Conservation (phyloP, 768 basidiomycete genomes). For the Macrolepiota albuminosa region DNA sequence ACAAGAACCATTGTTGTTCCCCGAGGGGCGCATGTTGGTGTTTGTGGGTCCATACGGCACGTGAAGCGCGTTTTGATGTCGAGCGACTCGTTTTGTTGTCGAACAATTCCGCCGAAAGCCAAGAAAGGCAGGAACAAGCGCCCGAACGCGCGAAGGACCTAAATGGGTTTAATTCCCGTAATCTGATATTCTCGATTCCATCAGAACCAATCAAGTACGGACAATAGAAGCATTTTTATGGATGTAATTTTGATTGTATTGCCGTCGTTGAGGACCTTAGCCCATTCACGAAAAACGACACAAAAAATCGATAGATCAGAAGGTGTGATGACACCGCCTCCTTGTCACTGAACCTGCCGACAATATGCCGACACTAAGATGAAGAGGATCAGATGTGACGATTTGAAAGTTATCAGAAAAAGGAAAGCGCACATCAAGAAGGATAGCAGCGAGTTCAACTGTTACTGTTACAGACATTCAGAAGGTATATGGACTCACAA, state of each 20-base stretch:
- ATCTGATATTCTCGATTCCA: neutral
- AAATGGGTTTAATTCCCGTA: neutral
- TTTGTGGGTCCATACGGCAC: constrained; percentile 8
- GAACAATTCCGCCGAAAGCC: neutral
- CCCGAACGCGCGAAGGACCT: neutral
- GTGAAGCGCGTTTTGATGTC: constrained; percentile 4
- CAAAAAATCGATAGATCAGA: neutral
- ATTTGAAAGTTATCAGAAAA: too few relatives aligned
- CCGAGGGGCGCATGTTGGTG: neutral
- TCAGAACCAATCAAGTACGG: neutral
- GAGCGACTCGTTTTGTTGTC: neutral
- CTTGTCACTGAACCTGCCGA: neutral
- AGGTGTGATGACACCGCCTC: neutral
- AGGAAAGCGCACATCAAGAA: neutral
- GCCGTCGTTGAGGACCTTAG: neutral
- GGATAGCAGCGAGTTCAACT: neutral
- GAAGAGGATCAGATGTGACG: neutral
- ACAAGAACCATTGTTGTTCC: constrained; percentile 4
- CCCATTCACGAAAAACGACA: neutral
- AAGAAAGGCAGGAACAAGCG: neutral
- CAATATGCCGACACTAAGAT: neutral
- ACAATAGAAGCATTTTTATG: neutral
- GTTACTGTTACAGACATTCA: neutral
- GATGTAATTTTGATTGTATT: neutral
- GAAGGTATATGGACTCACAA: neutral